Percentiles rank a stretch among this genome's conserved stretches.
Conservation (phyloP, 2,329 filamentous ascomycete species). For the Colletotrichum noveboracense region DNA sequence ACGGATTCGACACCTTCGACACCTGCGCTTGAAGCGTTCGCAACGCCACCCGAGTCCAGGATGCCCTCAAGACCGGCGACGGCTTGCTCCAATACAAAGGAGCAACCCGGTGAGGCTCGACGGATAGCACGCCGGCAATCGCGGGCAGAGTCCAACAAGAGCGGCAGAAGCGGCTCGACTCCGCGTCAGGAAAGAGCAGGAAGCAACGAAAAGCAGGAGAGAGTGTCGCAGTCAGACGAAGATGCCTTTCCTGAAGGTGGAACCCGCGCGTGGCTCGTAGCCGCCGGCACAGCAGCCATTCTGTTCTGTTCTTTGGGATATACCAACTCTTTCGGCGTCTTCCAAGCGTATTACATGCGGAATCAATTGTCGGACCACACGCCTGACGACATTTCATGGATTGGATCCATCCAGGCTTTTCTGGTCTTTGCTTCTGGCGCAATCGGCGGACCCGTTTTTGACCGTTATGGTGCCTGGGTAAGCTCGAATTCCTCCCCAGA, state of each 20-base stretch:
- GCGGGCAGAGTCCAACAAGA: background rate
- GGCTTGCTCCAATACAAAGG: background rate
- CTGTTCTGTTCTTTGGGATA: conserved; percentile 35
- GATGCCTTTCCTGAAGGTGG: conserved; percentile 35
- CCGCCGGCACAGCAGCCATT: conserved; percentile 35
- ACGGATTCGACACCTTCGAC: background rate
- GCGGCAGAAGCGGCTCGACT: background rate
- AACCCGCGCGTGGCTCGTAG: conserved; percentile 45
- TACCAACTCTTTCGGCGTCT: conserved; percentile 31
- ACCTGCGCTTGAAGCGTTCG: background rate
- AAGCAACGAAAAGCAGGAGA: background rate
- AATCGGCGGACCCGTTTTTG: conserved; percentile 23
- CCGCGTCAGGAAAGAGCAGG: background rate
- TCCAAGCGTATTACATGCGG: conserved; percentile 30
- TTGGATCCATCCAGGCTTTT: conserved; percentile 28
- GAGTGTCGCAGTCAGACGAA: background rate
- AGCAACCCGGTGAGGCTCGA: background rate
- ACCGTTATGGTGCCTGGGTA: conserved; percentile 24
- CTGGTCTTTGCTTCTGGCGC: conserved; percentile 27
- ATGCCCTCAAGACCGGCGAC: background rate
- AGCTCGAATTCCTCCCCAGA: background rate
- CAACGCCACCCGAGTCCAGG: background rate
- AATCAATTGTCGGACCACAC: conserved; percentile 26
- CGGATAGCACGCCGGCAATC: background rate
- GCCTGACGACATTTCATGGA: conserved; percentile 31